Base-by-base conservation (phyloP, 768 basidiomycete genomes). In the Lentinula detonsa region DNA sequence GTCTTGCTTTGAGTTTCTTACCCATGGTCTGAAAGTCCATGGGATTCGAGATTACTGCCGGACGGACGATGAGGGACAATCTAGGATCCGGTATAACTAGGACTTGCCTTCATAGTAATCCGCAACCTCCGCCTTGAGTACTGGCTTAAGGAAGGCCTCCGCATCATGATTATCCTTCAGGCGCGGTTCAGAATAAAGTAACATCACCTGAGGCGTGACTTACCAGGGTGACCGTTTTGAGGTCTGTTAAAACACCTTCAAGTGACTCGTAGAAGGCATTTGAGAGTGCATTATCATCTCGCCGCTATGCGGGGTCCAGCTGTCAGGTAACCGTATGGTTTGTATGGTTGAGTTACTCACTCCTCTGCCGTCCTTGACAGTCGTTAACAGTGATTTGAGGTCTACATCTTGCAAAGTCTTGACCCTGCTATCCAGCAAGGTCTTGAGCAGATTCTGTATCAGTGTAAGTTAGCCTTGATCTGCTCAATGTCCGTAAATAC, bases 1-100 rank as follows among this genome's bases (percentile, higher is more conserved):
- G 82, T 71, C 91, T 92, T 61, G 83, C 78, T 76, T 97, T 98
- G 70, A 98, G 90, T 74, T 95, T 95, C 81, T 87, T 93, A 56
- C 88, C 80, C 84, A 99, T 91, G 0, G 95, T 91, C 63, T 87
- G 86, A 48, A 98, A 79, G 76, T 99, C 97, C 97, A 99, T 99
- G 4, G 97, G 95, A 64, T 86, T 86, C 59, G 87, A 76, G 72
- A 99, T 97, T 66, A 96, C 97, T 98, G 68, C 62, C 52, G 48
- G 28, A 40, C 16, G 37, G 21, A 40, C 5, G 10, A 7, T 65
- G 39, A 54, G 59, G 18, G 49, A 50, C 63, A 66, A 61, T 55
- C 52, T 37, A 57, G 18, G 60, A 43, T 49, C 34, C 6, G 23
- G 18, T 1, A 28, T 9, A n/a, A 45, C 23, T 18, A 1, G 23